Evolutionary conservation across 768 basidiomycete species (phyloP), one percentile per base, ranked within the genome.

Genomic region (Lactifluus pinguis): DNA sequence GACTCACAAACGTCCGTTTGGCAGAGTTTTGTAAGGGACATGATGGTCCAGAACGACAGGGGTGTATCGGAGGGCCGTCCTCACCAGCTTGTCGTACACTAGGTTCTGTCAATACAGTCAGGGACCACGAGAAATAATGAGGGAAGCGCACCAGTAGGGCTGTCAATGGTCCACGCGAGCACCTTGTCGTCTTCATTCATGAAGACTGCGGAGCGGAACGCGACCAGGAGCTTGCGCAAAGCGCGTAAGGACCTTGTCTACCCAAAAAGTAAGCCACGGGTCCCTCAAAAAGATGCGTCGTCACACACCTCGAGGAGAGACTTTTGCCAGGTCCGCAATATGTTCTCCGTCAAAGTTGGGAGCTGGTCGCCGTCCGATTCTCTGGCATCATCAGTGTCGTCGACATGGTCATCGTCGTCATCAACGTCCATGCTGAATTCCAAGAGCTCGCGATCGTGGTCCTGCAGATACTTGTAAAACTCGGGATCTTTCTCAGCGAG

Each of bases 401-500:
- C 32, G 9, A 34, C 9, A 34, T 34, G 32, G 32, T 75, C 77
- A 1, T 73, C 78, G 6, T 74, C 79, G 13, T 71, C 74, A 3
- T 69, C 77, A 1, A 72, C 73, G 1, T 71, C 72, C 25, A 68
- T 73, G 55, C 77, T 67, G 69, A 98, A 98, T 4, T 91, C 80
- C 2, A 99, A 78, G n/a, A 98, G 76, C 57, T 93, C 94, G 60
- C 79, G 77, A 73, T 99, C 97, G 69, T 99, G 94, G 74, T 98
- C 92, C 75, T 95, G 87, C 2, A 99, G 79, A 71, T 95, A 99
- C 74, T 95, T 92, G 86, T 84, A 99, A 76, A 98, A 99, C 69
- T 97, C 95, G n/a, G 95, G 95, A 72, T 99, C 95, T 71, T 92
- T 93, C 73, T 95, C 89, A 1, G 91, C 91, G 39, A 99, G 81